Evolutionary conservation across 2,329 filamentous ascomycete genomes (phyloP), one percentile per base, ranked within the genome.

Genomic region (Thelonectria rubi): DNA sequence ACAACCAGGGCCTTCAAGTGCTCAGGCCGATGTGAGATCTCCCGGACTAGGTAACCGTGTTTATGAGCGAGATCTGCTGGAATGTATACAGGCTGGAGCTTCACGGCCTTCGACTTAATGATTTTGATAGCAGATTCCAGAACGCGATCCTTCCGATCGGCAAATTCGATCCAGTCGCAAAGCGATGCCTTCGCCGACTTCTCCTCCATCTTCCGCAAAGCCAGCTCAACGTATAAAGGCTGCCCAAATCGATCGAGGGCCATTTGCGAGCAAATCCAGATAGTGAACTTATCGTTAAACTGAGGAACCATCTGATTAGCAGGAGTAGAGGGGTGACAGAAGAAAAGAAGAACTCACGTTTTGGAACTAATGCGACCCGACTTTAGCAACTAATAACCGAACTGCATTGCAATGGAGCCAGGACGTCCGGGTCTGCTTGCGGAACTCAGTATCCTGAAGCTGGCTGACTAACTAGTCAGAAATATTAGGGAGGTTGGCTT

Each of bases 201-300:
- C n/a, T 42, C n/a, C 21, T 48, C 40, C 5, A 21, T 42, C 21
- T 52, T 37, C 42, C n/a, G n/a, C 20, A 12, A 48, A 24, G 50
- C 56, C 26, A 58, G 21, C 14, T 58, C 56, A 8, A 58, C 56
- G n/a, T 47, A 53, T 2, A 58, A 6, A 8, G 43, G 56, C 14
- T n/a, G 12, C 11, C 49, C 49, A 6, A 14, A 14, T 14, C 42
- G 30, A 30, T 58, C 56, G 18, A 58, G 49, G 15, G 21, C 49
- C 10, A 20, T 20, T 8, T n/a, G n/a, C 14, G 40, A 52, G n/a
- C 56, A 58, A 6, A 53, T 17, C 56, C 56, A 58, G 8, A 52
- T 40, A 5, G 12, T 40, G 37, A 40, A 40, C 8, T 40, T 7
- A 14, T 14, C n/a, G 5, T 17, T 7, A 14, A 40, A 40, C 37